These are phyloP conservation scores for Pyronema omphalodes DNA, from an alignment of 495 filamentous ascomycete species.

Conservation along the genomic window DNA sequence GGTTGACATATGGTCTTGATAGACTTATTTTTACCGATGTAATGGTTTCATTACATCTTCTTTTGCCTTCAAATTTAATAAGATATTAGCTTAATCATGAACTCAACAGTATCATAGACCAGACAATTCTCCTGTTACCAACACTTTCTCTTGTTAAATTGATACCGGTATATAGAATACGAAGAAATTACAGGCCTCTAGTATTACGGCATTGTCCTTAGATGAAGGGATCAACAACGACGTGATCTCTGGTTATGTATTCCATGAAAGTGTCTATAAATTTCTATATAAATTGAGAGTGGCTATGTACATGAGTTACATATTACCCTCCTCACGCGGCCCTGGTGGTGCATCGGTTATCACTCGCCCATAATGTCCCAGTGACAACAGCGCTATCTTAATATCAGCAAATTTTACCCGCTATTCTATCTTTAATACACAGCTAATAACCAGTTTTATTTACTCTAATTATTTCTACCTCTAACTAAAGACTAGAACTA, in stretches of 20 bases:
- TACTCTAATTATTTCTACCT: slow-evolving; percentile 44
- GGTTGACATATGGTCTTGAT: background rate
- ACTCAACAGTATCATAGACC: background rate
- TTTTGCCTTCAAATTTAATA: background rate
- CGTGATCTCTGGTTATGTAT: slow-evolving; percentile 33
- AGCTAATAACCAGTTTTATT: slow-evolving; percentile 49
- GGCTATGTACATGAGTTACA: slow-evolving; percentile 7
- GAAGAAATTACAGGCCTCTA: background rate
- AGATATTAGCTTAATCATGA: background rate
- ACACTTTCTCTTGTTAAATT: background rate
- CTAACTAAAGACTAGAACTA: background rate
- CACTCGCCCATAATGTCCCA: background rate
- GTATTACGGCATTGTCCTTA: slow-evolving; percentile 46
- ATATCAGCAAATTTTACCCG: slow-evolving; percentile 40
- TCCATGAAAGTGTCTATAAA: slow-evolving; percentile 18
- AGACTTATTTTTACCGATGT: background rate
- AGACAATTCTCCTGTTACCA: background rate
- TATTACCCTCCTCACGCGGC: too few relatives aligned
- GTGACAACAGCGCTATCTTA: background rate
- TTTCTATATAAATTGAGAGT: slow-evolving; percentile 9
- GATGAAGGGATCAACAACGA: slow-evolving; percentile 40
- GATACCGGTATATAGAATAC: background rate
- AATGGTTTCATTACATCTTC: background rate
- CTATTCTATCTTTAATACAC: slow-evolving; percentile 49
- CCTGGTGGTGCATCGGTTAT: background rate